Evolutionary conservation across 2,329 filamentous ascomycete genomes (phyloP).

Genomic region (Xylariaceae sp.): DNA sequence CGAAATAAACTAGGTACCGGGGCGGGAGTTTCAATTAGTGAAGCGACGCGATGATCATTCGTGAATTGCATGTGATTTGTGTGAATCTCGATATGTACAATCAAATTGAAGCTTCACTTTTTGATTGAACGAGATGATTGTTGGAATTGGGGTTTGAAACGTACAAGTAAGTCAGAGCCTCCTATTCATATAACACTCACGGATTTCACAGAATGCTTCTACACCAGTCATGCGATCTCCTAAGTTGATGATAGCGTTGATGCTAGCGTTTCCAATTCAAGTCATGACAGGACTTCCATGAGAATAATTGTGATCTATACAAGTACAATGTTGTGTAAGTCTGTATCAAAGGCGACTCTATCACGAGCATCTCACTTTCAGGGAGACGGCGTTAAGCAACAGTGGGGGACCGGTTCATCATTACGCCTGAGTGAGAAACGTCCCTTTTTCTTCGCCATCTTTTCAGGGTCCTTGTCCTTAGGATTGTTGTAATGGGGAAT

Average conservation of each 20-base stretch:
- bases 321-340: background rate
- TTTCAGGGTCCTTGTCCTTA: conserved; percentile 44
- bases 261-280: too few species aligned
- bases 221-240: too few species aligned
- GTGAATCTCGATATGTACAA: too few species aligned
- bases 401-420: conserved; percentile 18
- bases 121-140: too few species aligned
- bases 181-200: too few species aligned
- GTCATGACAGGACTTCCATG: too few species aligned
- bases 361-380: conserved; percentile 13
- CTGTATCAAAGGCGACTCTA: background rate
- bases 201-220: too few species aligned
- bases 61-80: background rate
- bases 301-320: background rate
- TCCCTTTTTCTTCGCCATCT: conserved; percentile 24
- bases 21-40: background rate
- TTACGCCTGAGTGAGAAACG: conserved; percentile 19
- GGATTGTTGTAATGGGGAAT: conserved; percentile 56
- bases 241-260: too few species aligned
- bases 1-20: background rate
- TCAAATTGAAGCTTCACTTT: too few species aligned
- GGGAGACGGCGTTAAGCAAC: conserved; percentile 11
- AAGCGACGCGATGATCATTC: background rate
- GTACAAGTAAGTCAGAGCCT: too few species aligned
- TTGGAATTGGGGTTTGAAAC: too few species aligned